phyloP scores from a whole-genome alignment of 192 early-diverging fungal species.

The Irineochytrium annulatum region DNA sequence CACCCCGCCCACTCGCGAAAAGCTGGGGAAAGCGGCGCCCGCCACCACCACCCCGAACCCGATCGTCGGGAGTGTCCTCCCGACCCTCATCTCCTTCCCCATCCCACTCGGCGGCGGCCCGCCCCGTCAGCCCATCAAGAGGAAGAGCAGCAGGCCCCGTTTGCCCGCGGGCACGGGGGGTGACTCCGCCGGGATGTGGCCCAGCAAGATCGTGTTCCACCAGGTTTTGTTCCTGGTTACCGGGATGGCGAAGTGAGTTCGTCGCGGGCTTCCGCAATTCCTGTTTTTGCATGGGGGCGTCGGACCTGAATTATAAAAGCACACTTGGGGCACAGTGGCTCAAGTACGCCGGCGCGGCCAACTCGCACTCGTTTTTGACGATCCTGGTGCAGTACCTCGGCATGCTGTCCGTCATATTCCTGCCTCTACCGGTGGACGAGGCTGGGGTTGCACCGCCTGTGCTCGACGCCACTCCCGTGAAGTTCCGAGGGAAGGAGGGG shows the following conservation, averaged over 20 bases:
- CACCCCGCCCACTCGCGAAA: no score
- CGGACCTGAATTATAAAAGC: background rate
- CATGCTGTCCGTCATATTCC: slow-evolving; percentile 13
- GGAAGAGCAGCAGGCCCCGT: no score
- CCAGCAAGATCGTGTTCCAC: slow-evolving; percentile 1
- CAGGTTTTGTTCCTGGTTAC: slow-evolving; percentile 20
- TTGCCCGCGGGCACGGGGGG: no score
- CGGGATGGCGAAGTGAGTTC: slow-evolving; percentile 3
- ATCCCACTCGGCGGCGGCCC: no score
- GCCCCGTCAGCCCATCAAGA: no score
- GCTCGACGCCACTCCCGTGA: background rate
- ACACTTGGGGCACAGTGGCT: slow-evolving; percentile 23
- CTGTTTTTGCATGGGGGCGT: background rate
- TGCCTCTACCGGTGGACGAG: slow-evolving; percentile 5
- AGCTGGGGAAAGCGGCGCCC: no score
- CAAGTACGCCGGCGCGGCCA: slow-evolving; percentile 19
- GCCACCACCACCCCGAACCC: no score
- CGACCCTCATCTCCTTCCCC: no score
- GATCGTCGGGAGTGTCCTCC: no score
- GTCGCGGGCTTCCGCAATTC: background rate
- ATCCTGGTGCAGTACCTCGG: slow-evolving; percentile 12
- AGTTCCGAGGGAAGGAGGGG: background rate
- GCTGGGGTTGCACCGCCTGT: background rate
- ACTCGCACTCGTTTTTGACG: slow-evolving; percentile 14
- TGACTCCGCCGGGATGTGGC: background rate